Percentiles rank a stretch among this genome's conserved stretches.
Evolutionary conservation across 179 eudicot species (phyloP).

Genomic region (Vitellaria paradoxa): DNA sequence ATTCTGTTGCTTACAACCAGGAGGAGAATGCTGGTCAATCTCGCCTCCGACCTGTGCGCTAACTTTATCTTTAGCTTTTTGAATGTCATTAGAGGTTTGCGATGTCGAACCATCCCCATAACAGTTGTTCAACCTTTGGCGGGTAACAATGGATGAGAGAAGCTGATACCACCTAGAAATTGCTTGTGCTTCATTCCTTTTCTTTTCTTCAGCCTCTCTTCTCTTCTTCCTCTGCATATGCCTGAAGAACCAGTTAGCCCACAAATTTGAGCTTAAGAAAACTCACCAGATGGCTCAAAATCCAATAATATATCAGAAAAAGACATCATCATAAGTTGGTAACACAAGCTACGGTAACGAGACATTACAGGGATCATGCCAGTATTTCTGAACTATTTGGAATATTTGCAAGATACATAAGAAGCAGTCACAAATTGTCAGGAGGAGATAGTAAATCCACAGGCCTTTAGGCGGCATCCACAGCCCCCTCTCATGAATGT

Average conservation of each 20-base stretch:
- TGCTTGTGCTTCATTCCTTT: conserved; percentile 63
- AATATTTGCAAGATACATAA: neutral
- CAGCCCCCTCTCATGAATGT: neutral
- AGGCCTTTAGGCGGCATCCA: neutral
- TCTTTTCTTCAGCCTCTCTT: conserved; percentile 73
- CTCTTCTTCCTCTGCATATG: conserved; percentile 82
- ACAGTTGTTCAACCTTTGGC: conserved; percentile 64
- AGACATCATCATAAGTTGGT: neutral
- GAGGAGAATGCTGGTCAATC: conserved; percentile 19
- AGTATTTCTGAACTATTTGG: neutral
- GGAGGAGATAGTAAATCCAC: neutral
- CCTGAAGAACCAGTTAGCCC: conserved; percentile 40
- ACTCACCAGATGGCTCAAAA: neutral
- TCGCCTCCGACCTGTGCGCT: conserved; percentile 10
- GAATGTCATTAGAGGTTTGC: conserved; percentile 24
- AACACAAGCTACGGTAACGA: neutral
- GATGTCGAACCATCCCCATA: conserved; percentile 40
- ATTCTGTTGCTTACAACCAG: conserved; percentile 21
- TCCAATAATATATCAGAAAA: neutral
- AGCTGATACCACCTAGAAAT: conserved; percentile 93
- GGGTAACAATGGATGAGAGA: conserved; percentile 72
- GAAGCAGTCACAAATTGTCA: neutral
- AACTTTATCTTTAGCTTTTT: conserved; percentile 23
- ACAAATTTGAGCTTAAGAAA: neutral
- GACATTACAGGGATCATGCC: neutral